A percentile compares a stretch with the other conserved stretches of the same genome.
Evolutionary conservation across 345 rosid species (phyloP).

Genomic region (Passiflora organensis): DNA sequence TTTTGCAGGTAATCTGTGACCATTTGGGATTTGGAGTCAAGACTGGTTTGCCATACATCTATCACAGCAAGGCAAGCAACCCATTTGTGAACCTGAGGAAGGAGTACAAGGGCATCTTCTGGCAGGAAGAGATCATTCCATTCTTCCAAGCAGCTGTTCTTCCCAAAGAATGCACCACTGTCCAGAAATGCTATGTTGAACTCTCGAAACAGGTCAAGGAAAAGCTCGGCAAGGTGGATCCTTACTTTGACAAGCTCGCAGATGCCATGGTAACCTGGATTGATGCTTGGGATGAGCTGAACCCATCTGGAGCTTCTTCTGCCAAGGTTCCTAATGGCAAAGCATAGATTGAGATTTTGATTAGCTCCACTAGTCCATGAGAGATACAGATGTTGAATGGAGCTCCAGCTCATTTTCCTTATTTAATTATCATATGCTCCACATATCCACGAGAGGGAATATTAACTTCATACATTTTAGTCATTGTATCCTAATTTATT

Average conservation of each 20-base stretch:
- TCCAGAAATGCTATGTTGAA: conserved; percentile 43
- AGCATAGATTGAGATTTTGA: no score
- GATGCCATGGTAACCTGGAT: conserved; percentile 57
- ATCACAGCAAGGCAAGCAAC: conserved; percentile 43
- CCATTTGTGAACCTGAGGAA: conserved; percentile 37
- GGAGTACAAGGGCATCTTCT: conserved; percentile 38
- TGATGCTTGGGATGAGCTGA: conserved; percentile 53
- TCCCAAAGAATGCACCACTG: conserved; percentile 43
- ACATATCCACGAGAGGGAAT: no score
- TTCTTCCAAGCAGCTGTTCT: conserved; percentile 39
- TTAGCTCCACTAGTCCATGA: no score
- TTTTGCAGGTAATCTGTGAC: conserved; percentile 45
- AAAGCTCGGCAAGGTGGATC: conserved; percentile 36
- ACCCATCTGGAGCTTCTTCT: conserved; percentile 5
- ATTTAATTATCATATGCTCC: no score
- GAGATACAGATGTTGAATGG: no score
- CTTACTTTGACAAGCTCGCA: conserved; percentile 41
- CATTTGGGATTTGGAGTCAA: conserved; percentile 56
- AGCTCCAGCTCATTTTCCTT: no score
- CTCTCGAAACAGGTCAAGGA: conserved; percentile 40
- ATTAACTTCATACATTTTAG: no score
- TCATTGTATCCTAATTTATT: no score
- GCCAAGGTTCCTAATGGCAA: no score
- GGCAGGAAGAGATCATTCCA: conserved; percentile 47
- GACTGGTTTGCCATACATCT: conserved; percentile 37